Base-by-base conservation (phyloP, 1,284 basidiomycete species). In the Cutaneotrichosporon cutaneum region DNA sequence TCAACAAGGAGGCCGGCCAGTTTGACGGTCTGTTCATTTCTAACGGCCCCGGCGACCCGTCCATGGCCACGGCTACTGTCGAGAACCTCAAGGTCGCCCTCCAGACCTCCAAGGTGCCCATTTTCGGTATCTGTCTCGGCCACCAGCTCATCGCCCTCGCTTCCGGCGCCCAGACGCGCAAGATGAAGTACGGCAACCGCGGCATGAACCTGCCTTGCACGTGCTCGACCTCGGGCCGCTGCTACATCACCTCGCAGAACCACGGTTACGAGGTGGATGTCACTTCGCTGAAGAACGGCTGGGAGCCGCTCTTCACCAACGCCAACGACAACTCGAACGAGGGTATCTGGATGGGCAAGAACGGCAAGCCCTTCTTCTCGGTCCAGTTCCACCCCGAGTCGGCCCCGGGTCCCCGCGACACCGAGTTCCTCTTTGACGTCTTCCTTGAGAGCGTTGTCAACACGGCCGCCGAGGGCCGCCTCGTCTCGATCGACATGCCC, bases 301-400 rank as follows among this genome's bases (percentile, higher is more conserved):
- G 96, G 96, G 88, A 89, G 76, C 92, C 94, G 74, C 83, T 99
- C 30, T 99, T 98, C 83, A 84, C 85, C 73, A 99, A 99, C 76
- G 95, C 96, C 61, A 99, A 99, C 81, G 96, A 99, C 75, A 87
- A 86, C 61, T 94, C 90, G 74, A 99, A 99, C 80, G 96, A 99
- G 80, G 96, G 96, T 71, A 96, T 99, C 73, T 96, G 94, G 82
- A 92, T 86, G 78, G 87, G 89, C 68, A 85, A 87, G 75, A 90
- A 88, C 70, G 79, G 77, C 65, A 78, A 81, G 59, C 95, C 95
- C 2, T 96, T 92, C 84, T 99, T 99, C 82, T 96, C 93, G 45
- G 95, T 99, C n/a, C 96, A 99, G 78, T 99, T 99, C 84, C 96
- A 99, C 80, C 96, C 96, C 42, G 96, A 99, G 80, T 95, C 92